Evolutionary conservation across 2,329 filamentous ascomycete species (phyloP), one percentile per base, ranked within the genome.

Genomic region (Dendrostoma leiphaemia): DNA sequence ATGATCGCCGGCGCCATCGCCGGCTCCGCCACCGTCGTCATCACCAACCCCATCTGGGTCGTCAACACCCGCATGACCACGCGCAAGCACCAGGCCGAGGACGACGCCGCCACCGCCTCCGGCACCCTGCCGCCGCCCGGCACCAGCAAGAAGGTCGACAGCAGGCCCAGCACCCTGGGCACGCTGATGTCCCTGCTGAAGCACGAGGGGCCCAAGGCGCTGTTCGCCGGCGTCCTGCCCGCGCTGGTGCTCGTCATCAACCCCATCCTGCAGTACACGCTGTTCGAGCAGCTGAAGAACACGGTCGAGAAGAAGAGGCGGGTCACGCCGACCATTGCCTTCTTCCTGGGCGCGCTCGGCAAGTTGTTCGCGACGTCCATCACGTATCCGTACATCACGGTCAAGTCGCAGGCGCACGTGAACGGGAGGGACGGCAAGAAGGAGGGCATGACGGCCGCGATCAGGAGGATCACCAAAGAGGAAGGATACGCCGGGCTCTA

Each of bases 21-120:
- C 37, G 94, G 94, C 12, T 92, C 88, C 61, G 93, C 93, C 12
- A 99, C 94, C 17, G 94, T 99, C 61, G 80, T 99, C 66, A 81
- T 97, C 66, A 99, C 94, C 58, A 99, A 99, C 78, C 94, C 94
- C 44, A 99, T 99, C 74, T 99, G 94, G 94, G 94, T 99, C 48
- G 80, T 99, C 71, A 99, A 99, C 79, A 99, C 94, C 51, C 89
- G 94, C 67, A 95, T 99, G 88, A 99, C 94, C 21, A 93, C 94
- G 47, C 85, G 91, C 65, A 88, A 89, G 74, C 83, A 83, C 61
- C 64, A 65, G 48, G 66, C 60, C 43, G 61, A 61, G 41, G 58
- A 52, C 8, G 57, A 60, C 4, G 59, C 62, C 3, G 29, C 13
- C 17, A 53, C 64, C n/a, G 66, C 65, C 53, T n/a, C n/a, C n/a